Base-by-base conservation (phyloP, 257 asterid genomes). In the Salvia splendens region DNA sequence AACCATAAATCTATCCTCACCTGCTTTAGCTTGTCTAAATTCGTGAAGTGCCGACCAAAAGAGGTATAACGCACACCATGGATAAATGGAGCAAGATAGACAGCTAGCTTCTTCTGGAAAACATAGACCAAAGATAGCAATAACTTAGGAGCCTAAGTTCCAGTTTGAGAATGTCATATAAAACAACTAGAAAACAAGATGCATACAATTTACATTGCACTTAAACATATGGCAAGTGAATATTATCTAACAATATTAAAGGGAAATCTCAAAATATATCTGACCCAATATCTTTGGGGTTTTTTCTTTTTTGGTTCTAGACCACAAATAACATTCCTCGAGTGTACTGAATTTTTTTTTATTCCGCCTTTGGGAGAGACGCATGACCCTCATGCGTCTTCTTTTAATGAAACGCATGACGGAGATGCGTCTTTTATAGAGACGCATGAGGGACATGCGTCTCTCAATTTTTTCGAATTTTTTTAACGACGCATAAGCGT, bases 1-100 rank as follows among this genome's bases (percentile, higher is more conserved):
- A 42, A 67, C 35, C 67, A 30, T 63, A 75, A 46, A 73, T 54
- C 24, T 61, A 62, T 52, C 11, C 58, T 55, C 64, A 85, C 99
- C 95, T 69, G 86, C 82, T 84, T 77, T 67, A 91, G 84, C 80
- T 88, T 91, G 46, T 94, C 91, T 67, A 64, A 63, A 80, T 83
- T 86, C 12, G 96, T 94, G 75, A 94, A 94, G 79, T 94, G 99
- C 57, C 97, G 92, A 68, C 97, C 99, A 78, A 80, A 91, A 15
- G 99, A 94, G 43, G 97, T 94, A 77, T 94, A 91, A 59, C 97
- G 97, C 83, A 70, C 71, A 45, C 96, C 96, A 79, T 84, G 65
- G 32, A 89, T 71, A 80, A 92, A 85, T 42, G 96, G 98, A 76
- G 90, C 76, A 58, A 89, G 88, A 80, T 83, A 83, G 54, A 86